Conservation (phyloP, 176 grass and related monocot genomes). For the Areca catechu region DNA sequence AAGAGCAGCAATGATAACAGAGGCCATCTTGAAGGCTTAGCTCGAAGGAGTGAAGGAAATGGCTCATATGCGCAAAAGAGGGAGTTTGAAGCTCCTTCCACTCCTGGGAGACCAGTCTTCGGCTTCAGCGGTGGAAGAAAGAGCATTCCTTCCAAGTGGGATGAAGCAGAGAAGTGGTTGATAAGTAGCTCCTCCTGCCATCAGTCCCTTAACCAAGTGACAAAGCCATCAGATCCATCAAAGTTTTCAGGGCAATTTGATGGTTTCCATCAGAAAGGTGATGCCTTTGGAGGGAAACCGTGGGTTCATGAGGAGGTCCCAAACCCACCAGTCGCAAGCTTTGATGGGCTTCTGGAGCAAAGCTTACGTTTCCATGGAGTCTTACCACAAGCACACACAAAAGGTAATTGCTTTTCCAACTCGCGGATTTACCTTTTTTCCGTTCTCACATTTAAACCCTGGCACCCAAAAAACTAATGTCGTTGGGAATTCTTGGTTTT, state of each 20-base stretch:
- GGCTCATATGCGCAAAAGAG: slow-evolving; percentile 16
- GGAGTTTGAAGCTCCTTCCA: slow-evolving; percentile 27
- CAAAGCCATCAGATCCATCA: slow-evolving; percentile 38
- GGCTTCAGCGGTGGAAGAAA: slow-evolving; percentile 43
- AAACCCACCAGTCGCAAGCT: slow-evolving; percentile 1
- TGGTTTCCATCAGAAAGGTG: slow-evolving; percentile 15
- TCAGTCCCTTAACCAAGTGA: slow-evolving; percentile 15
- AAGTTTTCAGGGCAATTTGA: slow-evolving; percentile 30
- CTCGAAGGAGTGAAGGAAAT: slow-evolving; percentile 23
- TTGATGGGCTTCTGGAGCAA: slow-evolving; percentile 25
- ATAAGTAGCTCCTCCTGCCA: slow-evolving; percentile 27
- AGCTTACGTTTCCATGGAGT: slow-evolving; percentile 25
- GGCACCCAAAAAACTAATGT: too few species aligned
- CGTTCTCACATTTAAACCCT: background rate
- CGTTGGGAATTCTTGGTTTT: background rate
- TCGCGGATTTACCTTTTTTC: too few species aligned
- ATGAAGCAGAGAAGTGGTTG: slow-evolving; percentile 97
- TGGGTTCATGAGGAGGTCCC: slow-evolving; percentile 7
- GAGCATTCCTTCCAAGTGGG: slow-evolving; percentile 89
- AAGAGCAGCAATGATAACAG: slow-evolving; percentile 38
- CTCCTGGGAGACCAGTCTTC: slow-evolving; percentile 37
- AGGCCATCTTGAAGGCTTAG: slow-evolving; percentile 29
- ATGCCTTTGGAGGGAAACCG: slow-evolving; percentile 20
- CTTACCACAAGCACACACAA: slow-evolving; percentile 51
- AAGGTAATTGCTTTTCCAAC: slow-evolving; percentile 35